Evolutionary conservation across 169 alveolate species (phyloP), one percentile per base, ranked within the genome.

Genomic region (Eimeria tenella): DNA sequence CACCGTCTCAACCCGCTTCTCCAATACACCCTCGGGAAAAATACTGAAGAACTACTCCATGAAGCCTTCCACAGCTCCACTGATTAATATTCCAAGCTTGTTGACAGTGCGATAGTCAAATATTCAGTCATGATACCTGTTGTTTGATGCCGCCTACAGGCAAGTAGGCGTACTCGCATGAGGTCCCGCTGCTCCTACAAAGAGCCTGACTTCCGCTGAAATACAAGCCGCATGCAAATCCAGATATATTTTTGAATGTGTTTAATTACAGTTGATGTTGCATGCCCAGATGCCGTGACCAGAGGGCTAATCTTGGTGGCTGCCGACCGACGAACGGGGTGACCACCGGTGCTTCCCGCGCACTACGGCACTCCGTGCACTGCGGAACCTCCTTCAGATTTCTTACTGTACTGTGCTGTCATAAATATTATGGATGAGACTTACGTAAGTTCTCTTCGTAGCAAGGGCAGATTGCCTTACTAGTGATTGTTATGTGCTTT

Each of bases 301-400:
- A 73, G 60, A 5, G 60, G 19, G 50, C 53, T 5, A 0, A n/a
- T 4, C 23, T 52, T 15, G 42, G 65, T 75, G 86, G 65, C 65
- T 50, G 63, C 86, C 86, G 65, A 75, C 50, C 53, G 13, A 31
- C 9, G 75, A 17, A 60, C 42, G 65, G 9, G 86, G 86, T 75
- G 86, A 75, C 86, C 86, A 75, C 86, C 86, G 86, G 86, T 75
- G 49, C 50, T 52, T 19, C 50, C 65, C 4, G 19, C 65, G 49
- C 86, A 52, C n/a, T 50, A 50, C 86, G 0, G 42, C 42, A 31
- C 42, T 31, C 4, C 42, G 42, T 31, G 42, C 42, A 31, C 42
- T 31, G 42, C 42, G 2, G 42, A 31, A 31, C 42, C 42, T 2
- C 42, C 42, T 31, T 31, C 42, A 31, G 42, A 0, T 31, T 31